A percentile compares a stretch with the other conserved stretches of the same genome.
Evolutionary conservation across 441 rosid species (phyloP).

Genomic region (Eruca vesicaria): DNA sequence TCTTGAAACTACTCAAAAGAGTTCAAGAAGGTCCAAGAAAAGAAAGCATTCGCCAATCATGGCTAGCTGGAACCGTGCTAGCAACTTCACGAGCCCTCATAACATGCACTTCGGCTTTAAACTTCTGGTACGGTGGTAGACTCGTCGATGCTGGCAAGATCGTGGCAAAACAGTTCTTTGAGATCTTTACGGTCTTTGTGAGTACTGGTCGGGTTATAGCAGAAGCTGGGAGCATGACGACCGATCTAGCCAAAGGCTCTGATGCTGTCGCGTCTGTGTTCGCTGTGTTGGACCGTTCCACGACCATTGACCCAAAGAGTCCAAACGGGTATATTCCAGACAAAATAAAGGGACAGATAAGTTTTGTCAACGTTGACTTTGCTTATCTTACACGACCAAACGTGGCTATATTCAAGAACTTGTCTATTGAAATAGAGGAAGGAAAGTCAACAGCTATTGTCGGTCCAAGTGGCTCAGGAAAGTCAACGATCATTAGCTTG

Average conservation of each 20-base stretch:
- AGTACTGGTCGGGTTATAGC: conserved; percentile 63
- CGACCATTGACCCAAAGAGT: conserved; percentile 56
- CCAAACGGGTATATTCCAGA: conserved; percentile 32
- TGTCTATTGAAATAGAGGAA: conserved; percentile 53
- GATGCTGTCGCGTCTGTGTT: conserved; percentile 54
- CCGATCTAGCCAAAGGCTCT: conserved; percentile 56
- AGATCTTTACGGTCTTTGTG: conserved; percentile 56
- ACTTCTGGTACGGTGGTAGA: conserved; percentile 72
- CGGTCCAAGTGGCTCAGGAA: conserved; percentile 75
- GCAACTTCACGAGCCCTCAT: conserved; percentile 50
- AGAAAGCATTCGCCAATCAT: conserved; percentile 59
- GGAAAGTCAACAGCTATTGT: conserved; percentile 73
- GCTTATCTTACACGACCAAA: conserved; percentile 67
- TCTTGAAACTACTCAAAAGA: conserved; percentile 51
- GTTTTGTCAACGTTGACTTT: conserved; percentile 48
- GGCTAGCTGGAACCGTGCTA: conserved; percentile 63
- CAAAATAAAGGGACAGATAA: conserved; percentile 45
- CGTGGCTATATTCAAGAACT: conserved; percentile 47
- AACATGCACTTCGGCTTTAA: conserved; percentile 43
- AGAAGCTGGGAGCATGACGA: conserved; percentile 75
- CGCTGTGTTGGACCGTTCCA: conserved; percentile 49
- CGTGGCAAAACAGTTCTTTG: conserved; percentile 39
- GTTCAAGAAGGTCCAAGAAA: conserved; percentile 54
- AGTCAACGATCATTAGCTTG: conserved; percentile 61
- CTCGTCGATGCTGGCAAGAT: conserved; percentile 54